These are phyloP conservation scores for Trichoderma atrobrunneum DNA, from an alignment of 2,329 filamentous ascomycete species.

Conservation along the genomic window DNA sequence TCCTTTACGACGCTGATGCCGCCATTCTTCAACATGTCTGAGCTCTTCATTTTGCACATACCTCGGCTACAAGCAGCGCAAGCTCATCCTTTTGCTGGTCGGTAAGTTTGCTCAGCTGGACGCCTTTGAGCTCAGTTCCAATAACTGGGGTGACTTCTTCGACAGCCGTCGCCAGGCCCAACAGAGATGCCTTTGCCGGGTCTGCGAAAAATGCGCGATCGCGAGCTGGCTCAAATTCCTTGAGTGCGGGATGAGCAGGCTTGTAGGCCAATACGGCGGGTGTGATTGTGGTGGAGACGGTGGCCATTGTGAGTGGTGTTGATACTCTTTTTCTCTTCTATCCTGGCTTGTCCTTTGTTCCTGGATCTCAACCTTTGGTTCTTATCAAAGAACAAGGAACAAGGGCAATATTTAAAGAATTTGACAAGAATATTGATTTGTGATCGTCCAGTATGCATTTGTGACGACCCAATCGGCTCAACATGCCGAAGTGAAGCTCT, in stretches of 20 bases:
- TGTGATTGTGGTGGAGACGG: constrained; percentile 8
- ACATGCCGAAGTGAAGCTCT: background rate
- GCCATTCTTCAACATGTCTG: background rate
- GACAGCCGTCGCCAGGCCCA: background rate
- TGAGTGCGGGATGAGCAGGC: constrained; percentile 15
- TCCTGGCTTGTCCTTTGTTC: background rate
- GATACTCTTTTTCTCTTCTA: background rate
- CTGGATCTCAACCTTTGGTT: background rate
- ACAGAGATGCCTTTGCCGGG: constrained; percentile 10
- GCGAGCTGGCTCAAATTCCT: constrained; percentile 16
- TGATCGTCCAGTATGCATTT: background rate
- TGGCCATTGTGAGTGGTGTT: constrained; percentile 7
- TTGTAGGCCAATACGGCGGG: constrained; percentile 16
- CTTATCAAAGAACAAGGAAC: background rate
- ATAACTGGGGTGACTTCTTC: constrained; percentile 28
- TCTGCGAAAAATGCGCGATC: constrained; percentile 19
- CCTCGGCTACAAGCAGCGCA: constrained; percentile 40
- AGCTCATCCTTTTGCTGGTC: constrained; percentile 42
- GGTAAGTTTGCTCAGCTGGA: constrained; percentile 40
- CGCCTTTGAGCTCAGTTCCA: constrained; percentile 41
- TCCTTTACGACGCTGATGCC: background rate
- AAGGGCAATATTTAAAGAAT: background rate
- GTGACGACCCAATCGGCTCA: background rate
- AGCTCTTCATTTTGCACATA: background rate
- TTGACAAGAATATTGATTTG: background rate